Base-by-base conservation (phyloP, 1,284 basidiomycete species). In the Pseudozyma thailandica region DNA sequence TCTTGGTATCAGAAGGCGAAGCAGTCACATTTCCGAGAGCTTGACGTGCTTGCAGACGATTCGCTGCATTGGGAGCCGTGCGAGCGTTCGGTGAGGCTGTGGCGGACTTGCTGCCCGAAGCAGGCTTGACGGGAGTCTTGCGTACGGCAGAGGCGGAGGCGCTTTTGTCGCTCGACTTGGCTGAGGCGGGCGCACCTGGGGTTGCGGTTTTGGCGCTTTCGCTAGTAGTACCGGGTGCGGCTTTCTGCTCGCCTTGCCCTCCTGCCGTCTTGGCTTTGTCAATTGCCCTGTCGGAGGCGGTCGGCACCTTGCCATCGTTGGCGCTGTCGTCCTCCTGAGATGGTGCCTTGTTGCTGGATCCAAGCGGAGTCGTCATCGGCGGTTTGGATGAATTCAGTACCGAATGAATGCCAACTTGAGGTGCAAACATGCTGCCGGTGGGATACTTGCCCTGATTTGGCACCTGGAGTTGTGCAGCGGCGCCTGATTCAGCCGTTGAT, bases 351-450 rank as follows among this genome's bases (percentile, higher is more conserved):
- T 42, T n/a, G 27, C 39, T 59, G 8, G 51, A 47, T 9, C 51
- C 57, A 21, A 75, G 43, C 2, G 75, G 77, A 15, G 74, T 78
- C 4, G 74, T 73, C 30, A 74, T 50, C 0, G 75, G 75, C 3
- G 74, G 74, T 23, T 44, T 43, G 2, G 51, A 35, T 4, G 65
- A 56, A 23, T 55, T 56, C 18, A 79, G 51, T 18, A 79, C 71
- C 6, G 62, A 66, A 9, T 74, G 74, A 41, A 79, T 70, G 25
- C 74, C 77, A 1, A 79, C 66, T 38, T 78, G 72, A 0, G 77
- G 77, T 12, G 73, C 57, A 47, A 79, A 78, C 31, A 79, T 73
- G 26, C 59, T 74, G 6, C 75, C 75, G 27, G 45, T 53, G 4
- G 74, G 59, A 51, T 74, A 74, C 21, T 61, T 61, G 49, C 37